These are phyloP conservation scores for Candolleomyces eurysporus DNA, from an alignment of 768 basidiomycete genomes.

Conservation along the genomic window DNA sequence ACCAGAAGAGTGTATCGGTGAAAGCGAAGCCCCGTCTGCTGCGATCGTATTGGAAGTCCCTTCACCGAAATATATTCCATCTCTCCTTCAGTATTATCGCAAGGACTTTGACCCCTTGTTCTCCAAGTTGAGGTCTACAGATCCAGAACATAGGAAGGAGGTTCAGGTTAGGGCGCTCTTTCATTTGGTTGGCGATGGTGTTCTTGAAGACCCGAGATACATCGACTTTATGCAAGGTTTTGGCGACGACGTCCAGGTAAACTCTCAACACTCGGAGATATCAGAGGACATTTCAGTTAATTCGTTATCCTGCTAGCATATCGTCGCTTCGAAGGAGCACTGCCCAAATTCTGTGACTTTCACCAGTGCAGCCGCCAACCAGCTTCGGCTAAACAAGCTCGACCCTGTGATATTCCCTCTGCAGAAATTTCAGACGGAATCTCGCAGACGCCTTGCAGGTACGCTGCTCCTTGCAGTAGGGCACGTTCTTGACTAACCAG, in stretches of 20 bases:
- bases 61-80: constrained; percentile 50
- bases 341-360: constrained; percentile 68
- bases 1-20: constrained; percentile 61
- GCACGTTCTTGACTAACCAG: background rate
- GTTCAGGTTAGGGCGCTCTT: constrained; percentile 48
- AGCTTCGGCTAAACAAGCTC: constrained; percentile 68
- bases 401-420: constrained; percentile 73
- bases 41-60: constrained; percentile 75
- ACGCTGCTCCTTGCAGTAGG: constrained; percentile 6
- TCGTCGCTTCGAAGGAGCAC: constrained; percentile 66
- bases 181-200: constrained; percentile 69
- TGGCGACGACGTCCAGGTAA: constrained; percentile 56
- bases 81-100: constrained; percentile 46
- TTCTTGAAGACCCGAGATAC: constrained; percentile 71
- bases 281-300: background rate
- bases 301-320: constrained; percentile 49
- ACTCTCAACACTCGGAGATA: background rate
- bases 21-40: constrained; percentile 49
- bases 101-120: constrained; percentile 42
- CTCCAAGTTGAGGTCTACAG: constrained; percentile 43
- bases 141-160: constrained; percentile 36
- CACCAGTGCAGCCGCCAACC: constrained; percentile 67
- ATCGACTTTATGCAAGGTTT: constrained; percentile 71
- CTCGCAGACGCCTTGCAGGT: constrained; percentile 41
- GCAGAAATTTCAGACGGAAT: constrained; percentile 49